Evolutionary conservation across 2,329 filamentous ascomycete species (phyloP).

Genomic region (Sporothrix schenckii): DNA sequence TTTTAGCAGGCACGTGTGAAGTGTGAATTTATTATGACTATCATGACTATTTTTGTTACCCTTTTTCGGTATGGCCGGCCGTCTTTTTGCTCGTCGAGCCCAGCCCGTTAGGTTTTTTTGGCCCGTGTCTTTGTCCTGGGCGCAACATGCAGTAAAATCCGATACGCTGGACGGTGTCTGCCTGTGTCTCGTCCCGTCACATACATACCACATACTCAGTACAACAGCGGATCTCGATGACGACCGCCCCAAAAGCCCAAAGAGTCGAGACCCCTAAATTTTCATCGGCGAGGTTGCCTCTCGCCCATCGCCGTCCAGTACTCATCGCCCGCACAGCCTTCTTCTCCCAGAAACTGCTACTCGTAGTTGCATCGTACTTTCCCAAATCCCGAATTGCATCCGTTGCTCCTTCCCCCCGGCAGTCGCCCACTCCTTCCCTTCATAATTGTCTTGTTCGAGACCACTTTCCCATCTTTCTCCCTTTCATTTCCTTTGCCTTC

Average conservation of each 20-base stretch:
- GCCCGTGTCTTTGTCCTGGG: not conserved
- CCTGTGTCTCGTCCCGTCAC: not conserved
- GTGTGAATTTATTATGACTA: too few relatives aligned
- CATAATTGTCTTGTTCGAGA: slow-evolving; percentile 7
- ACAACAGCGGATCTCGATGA: slow-evolving; percentile 16
- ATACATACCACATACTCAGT: too few relatives aligned
- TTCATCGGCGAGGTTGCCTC: not conserved
- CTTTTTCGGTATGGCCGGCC: not conserved
- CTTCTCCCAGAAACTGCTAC: not conserved
- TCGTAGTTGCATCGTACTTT: slow-evolving; percentile 6
- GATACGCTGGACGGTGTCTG: not conserved
- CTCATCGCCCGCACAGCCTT: slow-evolving; percentile 5
- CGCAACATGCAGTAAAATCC: not conserved
- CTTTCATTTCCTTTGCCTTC: not conserved
- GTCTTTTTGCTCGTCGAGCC: not conserved
- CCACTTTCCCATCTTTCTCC: not conserved
- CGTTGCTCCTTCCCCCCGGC: not conserved
- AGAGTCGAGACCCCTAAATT: slow-evolving; percentile 11
- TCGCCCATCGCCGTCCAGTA: slow-evolving; percentile 15
- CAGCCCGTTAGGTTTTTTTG: not conserved
- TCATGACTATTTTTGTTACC: too few relatives aligned
- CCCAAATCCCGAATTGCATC: slow-evolving; percentile 2
- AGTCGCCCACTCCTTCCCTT: not conserved
- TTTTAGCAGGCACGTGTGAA: not conserved
- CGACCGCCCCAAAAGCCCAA: not conserved